A percentile compares a stretch with the other conserved stretches of the same genome.
Evolutionary conservation across 257 asterid genomes (phyloP).

Genomic region (Solanum stenotomum): DNA sequence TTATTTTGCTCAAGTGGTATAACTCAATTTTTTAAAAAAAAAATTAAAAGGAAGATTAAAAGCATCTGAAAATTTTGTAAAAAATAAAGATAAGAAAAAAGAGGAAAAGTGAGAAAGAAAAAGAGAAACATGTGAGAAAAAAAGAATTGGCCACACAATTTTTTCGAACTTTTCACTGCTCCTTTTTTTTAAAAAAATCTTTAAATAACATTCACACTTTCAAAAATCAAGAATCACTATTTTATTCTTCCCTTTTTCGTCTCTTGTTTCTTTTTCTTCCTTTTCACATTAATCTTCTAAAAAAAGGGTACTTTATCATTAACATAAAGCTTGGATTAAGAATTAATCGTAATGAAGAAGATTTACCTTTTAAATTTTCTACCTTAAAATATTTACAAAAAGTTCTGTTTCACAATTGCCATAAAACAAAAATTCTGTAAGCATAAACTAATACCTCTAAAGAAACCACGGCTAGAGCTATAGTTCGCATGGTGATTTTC

Average conservation of each 20-base stretch:
- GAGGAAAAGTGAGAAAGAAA: neutral
- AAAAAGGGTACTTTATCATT: neutral
- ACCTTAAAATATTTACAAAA: neutral
- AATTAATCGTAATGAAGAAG: neutral
- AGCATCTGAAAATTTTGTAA: neutral
- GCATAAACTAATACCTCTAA: neutral
- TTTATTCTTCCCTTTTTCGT: neutral
- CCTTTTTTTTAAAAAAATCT: neutral
- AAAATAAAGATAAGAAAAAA: neutral
- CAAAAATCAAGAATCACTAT: neutral
- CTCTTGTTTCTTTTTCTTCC: neutral
- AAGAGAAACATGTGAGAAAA: neutral
- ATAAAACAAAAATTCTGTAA: neutral
- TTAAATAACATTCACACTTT: neutral
- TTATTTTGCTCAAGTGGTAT: neutral
- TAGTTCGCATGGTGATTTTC: neutral
- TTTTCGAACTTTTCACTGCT: neutral
- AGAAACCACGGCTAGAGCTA: neutral
- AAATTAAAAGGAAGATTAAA: neutral
- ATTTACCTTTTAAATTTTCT: neutral
- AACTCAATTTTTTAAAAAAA: neutral
- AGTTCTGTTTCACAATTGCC: neutral
- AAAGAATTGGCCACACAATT: neutral
- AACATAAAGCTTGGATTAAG: neutral
- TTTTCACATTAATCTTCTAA: neutral